phyloP scores from a whole-genome alignment of 2,329 filamentous ascomycete species.

The Phialemonium atrogriseum region DNA sequence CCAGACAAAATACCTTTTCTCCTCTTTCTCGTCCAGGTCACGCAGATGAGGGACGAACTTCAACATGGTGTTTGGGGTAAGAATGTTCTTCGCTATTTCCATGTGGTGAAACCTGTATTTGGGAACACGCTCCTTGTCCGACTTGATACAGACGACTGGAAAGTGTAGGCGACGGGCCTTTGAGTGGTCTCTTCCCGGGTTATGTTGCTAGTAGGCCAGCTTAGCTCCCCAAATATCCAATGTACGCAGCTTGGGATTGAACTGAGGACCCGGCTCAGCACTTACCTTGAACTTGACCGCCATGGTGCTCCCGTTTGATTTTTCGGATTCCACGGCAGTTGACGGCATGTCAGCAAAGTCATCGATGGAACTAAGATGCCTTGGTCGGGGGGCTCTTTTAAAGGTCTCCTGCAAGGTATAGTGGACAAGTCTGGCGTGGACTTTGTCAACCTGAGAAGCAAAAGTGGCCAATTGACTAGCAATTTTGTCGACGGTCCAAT shows the following conservation, averaged over 20 bases:
- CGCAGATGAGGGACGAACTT: constrained; percentile 52
- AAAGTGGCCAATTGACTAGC: constrained; percentile 29
- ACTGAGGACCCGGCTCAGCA: not conserved
- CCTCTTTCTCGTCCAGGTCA: constrained; percentile 47
- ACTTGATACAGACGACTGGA: constrained; percentile 36
- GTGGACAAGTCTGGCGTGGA: constrained; percentile 35
- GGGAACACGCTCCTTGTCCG: constrained; percentile 44
- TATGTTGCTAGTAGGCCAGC: too few relatives aligned
- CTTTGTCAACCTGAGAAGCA: constrained; percentile 33
- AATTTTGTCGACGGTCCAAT: constrained; percentile 28
- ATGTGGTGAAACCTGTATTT: constrained; percentile 52
- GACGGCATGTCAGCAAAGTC: constrained; percentile 36
- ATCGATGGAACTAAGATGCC: constrained; percentile 33
- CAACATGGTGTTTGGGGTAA: constrained; percentile 51
- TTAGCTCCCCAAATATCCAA: too few relatives aligned
- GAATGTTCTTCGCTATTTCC: constrained; percentile 49
- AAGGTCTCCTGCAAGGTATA: constrained; percentile 37
- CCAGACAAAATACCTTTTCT: constrained; percentile 46
- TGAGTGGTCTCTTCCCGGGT: too few relatives aligned
- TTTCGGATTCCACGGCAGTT: constrained; percentile 20
- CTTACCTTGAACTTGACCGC: constrained; percentile 43
- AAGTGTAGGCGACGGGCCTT: constrained; percentile 5
- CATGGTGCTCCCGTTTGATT: constrained; percentile 27
- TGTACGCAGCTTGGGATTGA: not conserved
- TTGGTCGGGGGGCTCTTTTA: constrained; percentile 26